Evolutionary conservation across 352 stramenopile genomes (phyloP), one percentile per base, ranked within the genome.

Genomic region (Globisporangium cylindrosporum): DNA sequence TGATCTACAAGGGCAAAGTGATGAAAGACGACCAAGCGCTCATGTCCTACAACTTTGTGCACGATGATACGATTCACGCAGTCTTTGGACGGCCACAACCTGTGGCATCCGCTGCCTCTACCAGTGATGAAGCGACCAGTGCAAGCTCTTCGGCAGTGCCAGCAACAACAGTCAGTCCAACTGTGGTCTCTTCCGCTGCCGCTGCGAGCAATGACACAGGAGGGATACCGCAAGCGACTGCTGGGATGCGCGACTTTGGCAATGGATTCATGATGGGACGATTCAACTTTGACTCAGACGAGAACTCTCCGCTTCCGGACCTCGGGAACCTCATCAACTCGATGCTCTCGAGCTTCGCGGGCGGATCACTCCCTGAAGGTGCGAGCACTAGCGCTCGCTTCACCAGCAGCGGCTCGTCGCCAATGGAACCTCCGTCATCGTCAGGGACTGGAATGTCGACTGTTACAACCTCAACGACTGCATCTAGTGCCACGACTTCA

Each of bases 1-100:
- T 86, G 22, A 86, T 86, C 46, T 86, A 86, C 76, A 83, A 84
- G 58, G 78, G 78, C 15, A 86, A 81, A 36, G 75, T 86, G 27
- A 63, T 86, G 29, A 79, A 83, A 49, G 71, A 86, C 62, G 68
- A 76, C 38, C 73, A 77, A 38, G 55, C 63, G 55, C 74, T 86
- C 34, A 49, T 34, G 1, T 25, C 65, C 15, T 80, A 76, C 63
- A 60, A 70, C 63, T 86, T 86, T 61, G 49, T 67, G 49, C 51
- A 77, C 22, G 67, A 64, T 15, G 78, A 86, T 53, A 86, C 78
- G 18, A 69, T 86, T 20, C 78, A 86, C 49, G 78, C 72, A 12
- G 76, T 86, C 10, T 68, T 79, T 36, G 62, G 67, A 3, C 71
- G 67, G 1, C 63, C 72, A 7, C 66, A 69, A 20, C 10, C 66